Base-by-base conservation (phyloP, 1,284 basidiomycete species). In the Malassezia psittaci region DNA sequence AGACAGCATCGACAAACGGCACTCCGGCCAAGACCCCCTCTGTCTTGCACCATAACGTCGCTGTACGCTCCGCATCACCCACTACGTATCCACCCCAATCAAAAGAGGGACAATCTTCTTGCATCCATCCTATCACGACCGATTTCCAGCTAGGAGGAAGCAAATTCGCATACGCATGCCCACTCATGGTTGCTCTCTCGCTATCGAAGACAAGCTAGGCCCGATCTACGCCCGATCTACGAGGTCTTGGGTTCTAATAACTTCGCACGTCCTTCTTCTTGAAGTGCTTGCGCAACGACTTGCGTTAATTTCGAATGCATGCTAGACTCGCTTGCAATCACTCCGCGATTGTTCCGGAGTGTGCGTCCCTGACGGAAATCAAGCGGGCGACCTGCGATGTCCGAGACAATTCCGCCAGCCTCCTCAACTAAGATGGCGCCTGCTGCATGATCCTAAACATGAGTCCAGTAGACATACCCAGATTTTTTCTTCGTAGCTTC, bases 41-140 rank as follows among this genome's bases (percentile, higher is more conserved):
- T 52, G 61, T 85, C 77, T 94, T 98, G 54, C 90, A 90, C 68
- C 89, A 82, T 32, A 98, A 82, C 69, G 85, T 86, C 3, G 94
- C 94, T 72, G 87, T 85, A 51, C 89, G 84, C 45, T 81, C 78
- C 7, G 82, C 85, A 68, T 96, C 91, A 16, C 94, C 94, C 12
- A 98, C 94, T 35, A 98, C 90, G 72, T 87, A 96, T 2, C 94
- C 94, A 36, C 87, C 93, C 74, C 90, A 96, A 77, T 99, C 93
- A 68, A 96, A 96, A 1, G 88, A 90, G 1, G 93, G 94, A 0
- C 86, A 88, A 75, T 98, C 93, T 77, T 98, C 93, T 13, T 83
- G 82, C 16, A 94, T 82, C 94, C 93, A 98, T 15, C 76, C 78
- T 2, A 81, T 78, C 50, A 98, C 82, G 64, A 87, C 84, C 1